Evolutionary conservation across 768 basidiomycete species (phyloP), one percentile per base, ranked within the genome.

Genomic region (Thelephora aurantiotincta): DNA sequence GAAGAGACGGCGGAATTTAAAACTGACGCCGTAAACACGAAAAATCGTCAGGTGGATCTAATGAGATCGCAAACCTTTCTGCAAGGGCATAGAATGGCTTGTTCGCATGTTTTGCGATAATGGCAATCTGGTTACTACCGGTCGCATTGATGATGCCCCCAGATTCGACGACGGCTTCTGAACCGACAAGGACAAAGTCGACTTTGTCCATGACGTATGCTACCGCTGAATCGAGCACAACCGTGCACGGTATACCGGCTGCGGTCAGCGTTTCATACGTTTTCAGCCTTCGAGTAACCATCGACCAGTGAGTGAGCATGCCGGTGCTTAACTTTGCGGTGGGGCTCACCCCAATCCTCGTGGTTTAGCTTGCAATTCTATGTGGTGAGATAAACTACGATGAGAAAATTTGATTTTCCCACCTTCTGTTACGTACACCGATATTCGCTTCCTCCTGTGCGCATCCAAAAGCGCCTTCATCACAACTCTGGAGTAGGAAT

Each of bases 121-220:
- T 84, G 3, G 96, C 94, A 55, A 97, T 91, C 65, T 96, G 91
- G 64, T 89, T 92, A 57, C 91, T 91, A 36, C 94, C 94, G 34
- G 98, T 85, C 45, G 85, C 88, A 59, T 92, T 92, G 55, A 93
- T 78, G 51, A 90, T 67, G 3, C 92, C 89, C 38, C 96, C 96
- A 52, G 87, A 91, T 65, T 98, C 96, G 5, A 96, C 94, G 22
- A 99, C 93, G 6, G 93, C 96, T 68, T 99, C 96, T 35, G 92
- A 92, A 30, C 96, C 96, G 35, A 98, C 92, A 43, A 99, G 75
- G 44, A 94, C 86, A 61, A 94, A 85, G 63, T 94, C 89, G 16
- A 94, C 90, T 55, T 86, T 82, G 54, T 94, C 89, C 85, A 99
- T 97, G 55, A 89, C 80, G 67, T 97, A 98, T 35, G 90, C 90